These are phyloP conservation scores for Ilex aquifolium DNA, from an alignment of 257 asterid genomes.

Conservation along the genomic window DNA sequence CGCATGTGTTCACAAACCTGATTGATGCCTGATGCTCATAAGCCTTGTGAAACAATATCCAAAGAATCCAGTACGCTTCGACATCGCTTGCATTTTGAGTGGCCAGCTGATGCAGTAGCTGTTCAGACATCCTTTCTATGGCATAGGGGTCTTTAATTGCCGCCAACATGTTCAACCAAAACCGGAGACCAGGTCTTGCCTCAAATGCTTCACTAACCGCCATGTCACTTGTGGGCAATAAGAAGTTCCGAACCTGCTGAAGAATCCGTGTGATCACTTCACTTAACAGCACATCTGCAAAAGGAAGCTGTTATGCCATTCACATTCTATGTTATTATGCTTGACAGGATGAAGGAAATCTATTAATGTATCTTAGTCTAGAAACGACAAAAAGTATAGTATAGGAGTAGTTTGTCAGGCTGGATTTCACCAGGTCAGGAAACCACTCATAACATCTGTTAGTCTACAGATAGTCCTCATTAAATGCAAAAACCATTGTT, in stretches of 20 bases:
- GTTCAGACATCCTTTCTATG: slow-evolving; percentile 87
- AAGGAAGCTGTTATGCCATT: slow-evolving; percentile 3
- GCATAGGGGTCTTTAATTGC: slow-evolving; percentile 78
- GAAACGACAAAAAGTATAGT: not conserved
- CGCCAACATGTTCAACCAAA: slow-evolving; percentile 78
- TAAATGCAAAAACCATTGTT: no score
- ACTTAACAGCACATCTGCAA: slow-evolving; percentile 70
- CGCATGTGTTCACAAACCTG: slow-evolving; percentile 49
- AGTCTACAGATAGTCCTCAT: not conserved
- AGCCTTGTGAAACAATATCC: slow-evolving; percentile 62
- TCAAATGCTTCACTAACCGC: slow-evolving; percentile 29
- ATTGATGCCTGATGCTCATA: slow-evolving; percentile 38
- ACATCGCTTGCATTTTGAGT: slow-evolving; percentile 45
- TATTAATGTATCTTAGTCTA: not conserved
- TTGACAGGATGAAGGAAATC: not conserved
- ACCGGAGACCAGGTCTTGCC: slow-evolving; percentile 52
- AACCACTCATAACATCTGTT: no score
- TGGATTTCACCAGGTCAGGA: no score
- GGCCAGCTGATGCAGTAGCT: slow-evolving; percentile 66
- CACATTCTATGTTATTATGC: not conserved
- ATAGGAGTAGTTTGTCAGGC: no score
- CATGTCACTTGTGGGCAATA: slow-evolving; percentile 38
- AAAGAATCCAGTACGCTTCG: slow-evolving; percentile 90
- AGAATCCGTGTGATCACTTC: slow-evolving; percentile 59
- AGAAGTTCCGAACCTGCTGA: slow-evolving; percentile 38